Evolutionary conservation across 306 rosid genomes (phyloP), one percentile per base, ranked within the genome.

Genomic region (Albizia julibrissin): DNA sequence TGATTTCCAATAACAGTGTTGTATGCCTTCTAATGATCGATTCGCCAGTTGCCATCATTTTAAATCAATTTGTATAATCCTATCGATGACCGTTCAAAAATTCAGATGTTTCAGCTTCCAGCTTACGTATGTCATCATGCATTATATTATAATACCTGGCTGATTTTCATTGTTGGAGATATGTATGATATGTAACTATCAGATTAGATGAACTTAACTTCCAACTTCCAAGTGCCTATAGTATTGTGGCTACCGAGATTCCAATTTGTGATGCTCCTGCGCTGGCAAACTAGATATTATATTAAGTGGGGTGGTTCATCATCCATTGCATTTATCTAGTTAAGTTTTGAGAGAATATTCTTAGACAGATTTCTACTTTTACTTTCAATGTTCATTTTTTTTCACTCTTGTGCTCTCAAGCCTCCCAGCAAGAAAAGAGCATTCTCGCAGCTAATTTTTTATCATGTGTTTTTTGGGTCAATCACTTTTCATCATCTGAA

Each of bases 401-500:
- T 12, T 5, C 8, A 15, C 19, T 5, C 14, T 54, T 11, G 24
- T 7, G 18, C 21, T 62, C 22, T 83, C 50, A 54, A 64, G 75
- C 33, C 62, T 40, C 69, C 4, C 69, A 13, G 49, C 31, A 22
- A 71, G 61, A 70, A 34, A 47, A 40, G 40, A 43, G 64, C 65
- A 75, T 71, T 49, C 70, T 83, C 33, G 13, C 74, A 50, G 27
- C 62, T 64, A 19, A 62, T 43, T 12, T 75, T 79, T 67, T 80
- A 27, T 27, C 54, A 26, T 37, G 70, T 58, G 66, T 22, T 59
- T 59, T 22, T 22, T 11, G 15, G 66, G 29, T 22, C 66, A 59
- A 59, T 71, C 27, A 52, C 54, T 13, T 75, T 79, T 66, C 76
- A 22, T 33, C 33, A 24, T 34, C 52, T 56, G 1, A 66, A 18